Conservation (phyloP, 306 rosid species). For the Sindora glabra region DNA sequence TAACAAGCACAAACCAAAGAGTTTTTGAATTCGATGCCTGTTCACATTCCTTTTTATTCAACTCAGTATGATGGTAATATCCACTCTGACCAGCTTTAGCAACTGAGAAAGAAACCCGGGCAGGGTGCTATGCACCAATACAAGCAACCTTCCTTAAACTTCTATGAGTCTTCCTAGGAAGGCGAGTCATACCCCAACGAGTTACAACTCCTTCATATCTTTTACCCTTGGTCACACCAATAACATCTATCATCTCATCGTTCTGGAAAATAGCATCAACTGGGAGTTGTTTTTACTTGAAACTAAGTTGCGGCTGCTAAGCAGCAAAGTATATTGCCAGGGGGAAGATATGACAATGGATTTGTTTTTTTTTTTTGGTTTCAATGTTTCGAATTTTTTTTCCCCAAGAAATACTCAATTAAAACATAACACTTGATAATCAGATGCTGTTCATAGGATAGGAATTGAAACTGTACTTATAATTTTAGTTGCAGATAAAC, state of each 20-base stretch:
- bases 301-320: too few species aligned
- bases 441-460: too few species aligned
- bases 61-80: slow-evolving; percentile 78
- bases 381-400: too few species aligned
- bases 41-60: slow-evolving; percentile 76
- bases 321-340: too few species aligned
- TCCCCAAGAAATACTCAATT: too few species aligned
- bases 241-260: slow-evolving; percentile 80
- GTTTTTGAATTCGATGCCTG: too few species aligned
- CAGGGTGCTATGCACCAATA: slow-evolving; percentile 96
- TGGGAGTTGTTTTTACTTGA: slow-evolving; percentile 75
- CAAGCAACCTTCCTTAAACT: slow-evolving; percentile 92
- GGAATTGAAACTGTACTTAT: too few species aligned
- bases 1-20: slow-evolving; percentile 94
- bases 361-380: too few species aligned
- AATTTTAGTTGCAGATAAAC: too few species aligned
- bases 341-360: too few species aligned
- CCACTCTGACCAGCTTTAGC: slow-evolving; percentile 95
- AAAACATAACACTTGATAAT: too few species aligned
- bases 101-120: slow-evolving; percentile 78
- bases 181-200: slow-evolving; percentile 89
- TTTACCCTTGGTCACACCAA: slow-evolving; percentile 87
- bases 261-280: slow-evolving; percentile 78
- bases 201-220: slow-evolving; percentile 95
- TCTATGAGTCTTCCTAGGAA: slow-evolving; percentile 83